These are phyloP conservation scores for Poa pratensis DNA, from an alignment of 176 grass and related monocot species.

Conservation along the genomic window DNA sequence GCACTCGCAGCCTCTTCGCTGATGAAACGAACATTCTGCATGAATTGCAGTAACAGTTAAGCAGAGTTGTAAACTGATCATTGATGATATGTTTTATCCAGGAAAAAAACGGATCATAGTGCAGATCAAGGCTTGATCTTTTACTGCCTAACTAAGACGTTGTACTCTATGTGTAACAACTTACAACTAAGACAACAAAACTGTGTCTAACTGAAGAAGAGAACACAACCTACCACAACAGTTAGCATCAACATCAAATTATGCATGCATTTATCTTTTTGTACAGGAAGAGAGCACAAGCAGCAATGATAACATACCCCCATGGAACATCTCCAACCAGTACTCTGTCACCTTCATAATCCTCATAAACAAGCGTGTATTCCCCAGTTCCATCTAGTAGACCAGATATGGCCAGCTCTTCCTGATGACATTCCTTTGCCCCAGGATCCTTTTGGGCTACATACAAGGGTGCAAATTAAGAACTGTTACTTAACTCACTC, in stretches of 20 bases:
- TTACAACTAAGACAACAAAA: background rate
- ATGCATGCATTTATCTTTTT: background rate
- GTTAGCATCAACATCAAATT: background rate
- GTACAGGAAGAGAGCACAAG: background rate
- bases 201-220: background rate
- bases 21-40: conserved; percentile 73
- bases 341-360: conserved; percentile 72
- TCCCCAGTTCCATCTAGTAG: conserved; percentile 72
- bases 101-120: background rate
- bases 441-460: conserved; percentile 55
- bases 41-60: conserved; percentile 5
- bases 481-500: background rate
- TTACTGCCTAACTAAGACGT: background rate
- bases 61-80: background rate
- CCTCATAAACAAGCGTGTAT: conserved; percentile 79
- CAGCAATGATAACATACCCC: conserved; percentile 47
- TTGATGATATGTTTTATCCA: background rate
- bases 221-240: too few relatives aligned
- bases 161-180: background rate
- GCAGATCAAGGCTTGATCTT: background rate
- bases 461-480: conserved; percentile 6
- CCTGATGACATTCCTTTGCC: conserved; percentile 1
- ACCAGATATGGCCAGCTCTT: conserved; percentile 49
- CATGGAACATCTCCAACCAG: conserved; percentile 83
- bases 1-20: conserved; percentile 69